Evolutionary conservation across 345 rosid species (phyloP).

Genomic region (Brassica napus): Da-Ae NC_063444.1:41492001-41492500

Average conservation of each 20-base stretch:
- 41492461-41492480: slow-evolving; percentile 95
- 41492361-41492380: slow-evolving; percentile 79
- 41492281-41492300: slow-evolving; percentile 80
- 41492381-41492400: slow-evolving; percentile 87
- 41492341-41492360: slow-evolving; percentile 81
- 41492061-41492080: slow-evolving; percentile 58
- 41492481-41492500: slow-evolving; percentile 87
- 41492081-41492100: slow-evolving; percentile 93
- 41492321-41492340: slow-evolving; percentile 79
- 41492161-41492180: slow-evolving; percentile 75
- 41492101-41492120: slow-evolving; percentile 67
- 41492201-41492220: slow-evolving; percentile 78
- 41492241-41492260: slow-evolving; percentile 73
- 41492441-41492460: slow-evolving; percentile 79
- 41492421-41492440: slow-evolving; percentile 62
- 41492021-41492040: slow-evolving; percentile 49
- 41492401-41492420: slow-evolving; percentile 63
- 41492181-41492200: slow-evolving; percentile 75
- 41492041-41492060: slow-evolving; percentile 64
- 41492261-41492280: slow-evolving; percentile 58
- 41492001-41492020: slow-evolving; percentile 34
- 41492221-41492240: slow-evolving; percentile 90
- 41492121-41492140: slow-evolving; percentile 52
- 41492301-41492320: slow-evolving; percentile 75
- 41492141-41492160: slow-evolving; percentile 52